Evolutionary conservation across 2,329 filamentous ascomycete species (phyloP), one percentile per base, ranked within the genome.

Genomic region (Fusarium sarcochroum): DNA sequence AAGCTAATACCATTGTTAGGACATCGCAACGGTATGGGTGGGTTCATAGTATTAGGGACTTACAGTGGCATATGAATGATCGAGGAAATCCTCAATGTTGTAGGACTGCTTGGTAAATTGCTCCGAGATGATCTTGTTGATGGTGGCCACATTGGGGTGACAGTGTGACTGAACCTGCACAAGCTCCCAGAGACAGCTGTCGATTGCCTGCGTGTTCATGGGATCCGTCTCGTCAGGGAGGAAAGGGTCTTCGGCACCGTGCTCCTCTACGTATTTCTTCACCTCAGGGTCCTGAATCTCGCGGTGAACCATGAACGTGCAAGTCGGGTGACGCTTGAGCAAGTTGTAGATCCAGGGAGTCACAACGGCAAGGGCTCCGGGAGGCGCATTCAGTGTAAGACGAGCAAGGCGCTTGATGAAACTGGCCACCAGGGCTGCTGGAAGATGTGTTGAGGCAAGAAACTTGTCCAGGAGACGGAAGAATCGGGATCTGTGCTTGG

Each of bases 101-200:
- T 98, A 99, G 4, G 91, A 87, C 71, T 94, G 90, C 82, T 99
- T 99, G 4, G 96, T 99, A 78, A 98, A 99, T 78, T 98, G 96
- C 80, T 98, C 94, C 4, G 93, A 93, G 58, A 99, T 89, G 68
- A 99, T 97, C 80, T 94, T 96, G 44, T 94, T 91, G 71, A 99
- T 89, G 4, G 94, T 96, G 1, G 95, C 94, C 23, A 99, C 93
- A 73, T 98, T 99, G 15, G 97, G 96, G 77, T 99, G 96, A 79
- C 97, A 98, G 79, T 99, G 97, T 1, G 90, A 91, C 78, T 97
- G 93, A 58, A 98, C 83, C 60, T 93, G 94, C 63, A 97, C 92
- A 52, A 99, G 86, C 78, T 99, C 96, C 97, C 96, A 99, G 9
- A 99, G 82, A 78, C 91, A 94, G 79, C 93, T 97, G 59, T 98